Conservation (phyloP, 2,329 filamentous ascomycete species). For the Albifimbria verrucaria region DNA sequence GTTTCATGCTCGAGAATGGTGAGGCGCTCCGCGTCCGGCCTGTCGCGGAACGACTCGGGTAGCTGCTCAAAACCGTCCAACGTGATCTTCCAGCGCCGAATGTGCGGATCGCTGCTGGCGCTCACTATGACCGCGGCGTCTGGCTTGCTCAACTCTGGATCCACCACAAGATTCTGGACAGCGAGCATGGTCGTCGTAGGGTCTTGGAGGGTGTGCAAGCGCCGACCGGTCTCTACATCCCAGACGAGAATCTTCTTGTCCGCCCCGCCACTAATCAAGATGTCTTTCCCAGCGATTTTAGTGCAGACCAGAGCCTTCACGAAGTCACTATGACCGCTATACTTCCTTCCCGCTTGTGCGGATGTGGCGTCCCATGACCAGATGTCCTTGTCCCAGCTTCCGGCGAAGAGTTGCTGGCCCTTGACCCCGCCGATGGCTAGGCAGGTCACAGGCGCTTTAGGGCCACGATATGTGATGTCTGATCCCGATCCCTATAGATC, state of each 20-base stretch:
- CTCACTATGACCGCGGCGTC: conserved; percentile 64
- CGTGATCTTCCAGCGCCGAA: conserved; percentile 71
- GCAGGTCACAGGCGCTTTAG: conserved; percentile 76
- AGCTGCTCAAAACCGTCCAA: conserved; percentile 52
- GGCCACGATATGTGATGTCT: conserved; percentile 61
- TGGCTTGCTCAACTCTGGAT: conserved; percentile 56
- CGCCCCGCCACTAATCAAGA: conserved; percentile 71
- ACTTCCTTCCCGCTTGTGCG: conserved; percentile 52
- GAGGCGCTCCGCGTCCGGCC: conserved; percentile 39
- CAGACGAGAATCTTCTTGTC: conserved; percentile 83
- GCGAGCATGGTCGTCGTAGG: conserved; percentile 68
- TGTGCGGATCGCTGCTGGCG: conserved; percentile 75
- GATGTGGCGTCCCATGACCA: conserved; percentile 77
- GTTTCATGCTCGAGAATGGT: conserved; percentile 82
- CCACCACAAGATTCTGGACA: conserved; percentile 74
- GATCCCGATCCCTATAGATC: conserved; percentile 25
- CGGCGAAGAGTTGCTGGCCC: conserved; percentile 66
- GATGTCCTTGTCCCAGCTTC: conserved; percentile 90
- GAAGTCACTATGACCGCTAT: conserved; percentile 82
- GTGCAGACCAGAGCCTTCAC: conserved; percentile 75
- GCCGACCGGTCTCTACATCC: conserved; percentile 65
- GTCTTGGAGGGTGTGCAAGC: conserved; percentile 75
- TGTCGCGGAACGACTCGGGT: conserved; percentile 39
- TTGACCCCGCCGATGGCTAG: conserved; percentile 61
- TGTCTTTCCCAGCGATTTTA: conserved; percentile 56